Conservation (phyloP, 176 grass and related monocot genomes). For the Ensete ventricosum region DNA sequence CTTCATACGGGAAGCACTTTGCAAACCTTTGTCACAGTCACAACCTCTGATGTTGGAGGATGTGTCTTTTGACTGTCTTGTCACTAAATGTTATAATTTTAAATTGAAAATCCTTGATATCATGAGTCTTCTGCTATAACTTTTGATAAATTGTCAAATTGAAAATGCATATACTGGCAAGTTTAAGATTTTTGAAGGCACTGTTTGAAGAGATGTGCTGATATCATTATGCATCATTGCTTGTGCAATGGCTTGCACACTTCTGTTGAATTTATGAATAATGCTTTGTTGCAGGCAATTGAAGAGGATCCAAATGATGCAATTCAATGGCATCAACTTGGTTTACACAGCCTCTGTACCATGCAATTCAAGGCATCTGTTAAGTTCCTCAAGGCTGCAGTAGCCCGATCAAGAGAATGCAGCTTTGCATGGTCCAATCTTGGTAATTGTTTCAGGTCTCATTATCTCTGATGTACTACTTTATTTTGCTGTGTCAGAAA, state of each 20-base stretch:
- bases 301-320: constrained; percentile 90
- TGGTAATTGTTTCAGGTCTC: constrained; percentile 41
- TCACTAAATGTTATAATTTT: too few relatives aligned
- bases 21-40: too few relatives aligned
- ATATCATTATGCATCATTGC: not conserved
- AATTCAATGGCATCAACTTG: constrained; percentile 99
- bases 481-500: not conserved
- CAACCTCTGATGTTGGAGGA: too few relatives aligned
- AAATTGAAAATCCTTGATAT: not conserved
- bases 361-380: constrained; percentile 73
- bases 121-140: not conserved
- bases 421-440: constrained; percentile 97
- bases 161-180: not conserved
- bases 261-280: constrained; percentile 14
- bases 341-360: constrained; percentile 73
- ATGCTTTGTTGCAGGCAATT: constrained; percentile 54
- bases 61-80: too few relatives aligned
- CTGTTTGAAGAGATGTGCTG: not conserved
- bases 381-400: constrained; percentile 77
- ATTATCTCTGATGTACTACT: not conserved
- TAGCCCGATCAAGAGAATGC: constrained; percentile 70
- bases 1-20: too few relatives aligned
- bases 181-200: not conserved
- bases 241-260: not conserved
- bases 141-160: not conserved